Conservation (phyloP, 2,329 filamentous ascomycete species). For the Colletotrichum spaethianum region DNA sequence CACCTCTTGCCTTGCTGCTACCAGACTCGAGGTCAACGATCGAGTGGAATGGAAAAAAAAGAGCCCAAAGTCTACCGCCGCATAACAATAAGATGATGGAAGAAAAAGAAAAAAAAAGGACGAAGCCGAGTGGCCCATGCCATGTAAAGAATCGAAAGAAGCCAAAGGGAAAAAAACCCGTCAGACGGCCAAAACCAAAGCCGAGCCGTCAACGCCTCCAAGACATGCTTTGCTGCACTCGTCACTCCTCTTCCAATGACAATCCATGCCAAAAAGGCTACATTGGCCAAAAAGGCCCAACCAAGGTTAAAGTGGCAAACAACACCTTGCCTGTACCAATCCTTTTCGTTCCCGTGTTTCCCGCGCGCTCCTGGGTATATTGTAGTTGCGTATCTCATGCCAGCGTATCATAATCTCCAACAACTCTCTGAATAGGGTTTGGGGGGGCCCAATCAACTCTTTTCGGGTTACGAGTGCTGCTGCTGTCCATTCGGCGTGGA, state of each 20-base stretch:
- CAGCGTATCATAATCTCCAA: constrained; percentile 23
- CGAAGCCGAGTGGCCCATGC: constrained; percentile 5
- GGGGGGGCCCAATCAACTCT: no score
- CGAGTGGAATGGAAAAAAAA: not conserved
- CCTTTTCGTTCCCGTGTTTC: constrained; percentile 30
- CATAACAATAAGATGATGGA: not conserved
- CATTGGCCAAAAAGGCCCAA: constrained; percentile 21
- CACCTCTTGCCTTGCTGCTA: not conserved
- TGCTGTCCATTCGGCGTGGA: constrained; percentile 26
- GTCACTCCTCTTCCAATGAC: constrained; percentile 3
- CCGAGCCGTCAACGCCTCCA: constrained; percentile 33
- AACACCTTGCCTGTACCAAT: constrained; percentile 24
- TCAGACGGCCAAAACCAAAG: constrained; percentile 19
- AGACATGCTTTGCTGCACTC: constrained; percentile 7
- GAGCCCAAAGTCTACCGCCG: constrained; percentile 11
- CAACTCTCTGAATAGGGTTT: not conserved
- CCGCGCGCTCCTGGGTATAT: constrained; percentile 40
- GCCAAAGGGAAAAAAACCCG: not conserved
- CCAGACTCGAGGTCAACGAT: not conserved
- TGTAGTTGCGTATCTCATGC: constrained; percentile 40
- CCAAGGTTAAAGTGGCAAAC: constrained; percentile 13
- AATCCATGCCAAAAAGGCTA: constrained; percentile 28
- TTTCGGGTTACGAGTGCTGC: constrained; percentile 25
- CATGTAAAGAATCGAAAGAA: constrained; percentile 20
- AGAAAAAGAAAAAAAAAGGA: not conserved